Conservation (phyloP, 768 basidiomycete genomes). For the Auricularia sp. region DNA sequence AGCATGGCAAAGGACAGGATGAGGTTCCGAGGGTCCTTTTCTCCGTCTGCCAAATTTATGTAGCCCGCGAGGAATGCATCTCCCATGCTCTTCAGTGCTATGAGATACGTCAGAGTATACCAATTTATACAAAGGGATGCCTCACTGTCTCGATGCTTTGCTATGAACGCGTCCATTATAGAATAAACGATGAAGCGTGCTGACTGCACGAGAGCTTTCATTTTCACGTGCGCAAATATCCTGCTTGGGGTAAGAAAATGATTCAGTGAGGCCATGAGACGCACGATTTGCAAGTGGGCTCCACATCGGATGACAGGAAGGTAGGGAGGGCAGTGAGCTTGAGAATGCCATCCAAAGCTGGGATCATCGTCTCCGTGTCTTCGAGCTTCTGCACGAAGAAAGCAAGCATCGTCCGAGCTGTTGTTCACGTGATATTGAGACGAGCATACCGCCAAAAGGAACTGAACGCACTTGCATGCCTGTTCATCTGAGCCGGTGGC, state of each 20-base stretch:
- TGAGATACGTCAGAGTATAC: neutral
- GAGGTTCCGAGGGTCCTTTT: constrained; percentile 95
- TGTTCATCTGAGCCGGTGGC: constrained; percentile 55
- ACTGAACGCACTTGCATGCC: constrained; percentile 61
- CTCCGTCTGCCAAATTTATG: constrained; percentile 75
- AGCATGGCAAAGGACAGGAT: constrained; percentile 83
- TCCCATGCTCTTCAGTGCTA: constrained; percentile 65
- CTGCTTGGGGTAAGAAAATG: constrained; percentile 28
- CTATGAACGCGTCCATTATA: constrained; percentile 70
- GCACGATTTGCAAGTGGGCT: constrained; percentile 49
- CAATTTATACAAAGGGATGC: constrained; percentile 10
- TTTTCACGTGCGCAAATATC: constrained; percentile 66
- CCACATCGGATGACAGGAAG: constrained; percentile 56
- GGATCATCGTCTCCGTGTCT: constrained; percentile 75
- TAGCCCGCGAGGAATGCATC: constrained; percentile 69
- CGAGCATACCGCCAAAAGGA: neutral
- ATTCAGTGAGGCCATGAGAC: constrained; percentile 22
- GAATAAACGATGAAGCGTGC: constrained; percentile 72
- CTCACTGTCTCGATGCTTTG: constrained; percentile 57
- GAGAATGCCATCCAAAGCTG: constrained; percentile 67
- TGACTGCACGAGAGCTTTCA: constrained; percentile 74
- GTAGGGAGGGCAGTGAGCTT: constrained; percentile 52
- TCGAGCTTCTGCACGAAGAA: constrained; percentile 86
- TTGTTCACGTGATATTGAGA: neutral
- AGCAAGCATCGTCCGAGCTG: constrained; percentile 70